Conservation (phyloP, 345 rosid genomes). For the Nasturtium officinale region DNA sequence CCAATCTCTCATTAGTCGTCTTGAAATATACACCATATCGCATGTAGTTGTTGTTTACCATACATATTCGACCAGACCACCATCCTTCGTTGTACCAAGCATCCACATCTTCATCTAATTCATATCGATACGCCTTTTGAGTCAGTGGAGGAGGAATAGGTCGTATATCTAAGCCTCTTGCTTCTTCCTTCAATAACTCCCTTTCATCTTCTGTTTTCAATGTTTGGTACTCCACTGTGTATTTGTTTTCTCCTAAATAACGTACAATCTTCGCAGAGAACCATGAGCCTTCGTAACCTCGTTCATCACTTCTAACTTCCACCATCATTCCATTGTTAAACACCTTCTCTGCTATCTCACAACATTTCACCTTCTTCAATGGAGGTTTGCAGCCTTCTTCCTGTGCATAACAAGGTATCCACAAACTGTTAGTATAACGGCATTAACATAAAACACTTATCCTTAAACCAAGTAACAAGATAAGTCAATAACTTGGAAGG, state of each 20-base stretch:
- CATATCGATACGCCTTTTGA: conserved; percentile 5
- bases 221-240: conserved; percentile 54
- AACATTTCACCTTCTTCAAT: conserved; percentile 16
- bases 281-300: conserved; percentile 68
- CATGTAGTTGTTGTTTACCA: conserved; percentile 8
- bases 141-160: conserved; percentile 48
- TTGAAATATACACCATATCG: conserved; percentile 50
- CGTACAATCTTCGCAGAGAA: conserved; percentile 49
- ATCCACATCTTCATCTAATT: conserved; percentile 37
- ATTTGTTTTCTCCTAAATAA: conserved; percentile 46
- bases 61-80: conserved; percentile 48
- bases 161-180: conserved; percentile 42
- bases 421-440: not conserved
- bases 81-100: conserved; percentile 64
- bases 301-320: conserved; percentile 50
- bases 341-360: conserved; percentile 3
- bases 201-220: conserved; percentile 51
- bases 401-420: not conserved
- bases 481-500: conserved; percentile 37
- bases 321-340: conserved; percentile 25
- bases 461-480: not conserved
- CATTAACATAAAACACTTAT: not conserved
- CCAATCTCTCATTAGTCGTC: conserved; percentile 43
- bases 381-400: conserved; percentile 21
- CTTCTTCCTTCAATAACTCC: conserved; percentile 47